Percentiles rank a stretch among this genome's conserved stretches.
Conservation (phyloP, 305 asterid genomes). For the Fraxinus sp. region DNA sequence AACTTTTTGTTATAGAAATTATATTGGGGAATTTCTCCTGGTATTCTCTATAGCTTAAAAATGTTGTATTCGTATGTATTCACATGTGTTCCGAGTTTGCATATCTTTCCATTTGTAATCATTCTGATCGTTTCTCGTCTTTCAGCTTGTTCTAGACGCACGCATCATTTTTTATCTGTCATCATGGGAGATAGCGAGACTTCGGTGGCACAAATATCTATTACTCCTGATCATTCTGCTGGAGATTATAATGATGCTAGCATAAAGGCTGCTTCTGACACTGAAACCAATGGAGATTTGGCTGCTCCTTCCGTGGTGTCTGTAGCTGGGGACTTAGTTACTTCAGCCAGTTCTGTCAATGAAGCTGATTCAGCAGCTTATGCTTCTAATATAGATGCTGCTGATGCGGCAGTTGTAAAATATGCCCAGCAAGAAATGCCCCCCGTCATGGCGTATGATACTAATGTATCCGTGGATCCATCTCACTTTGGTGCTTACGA, state of each 20-base stretch:
- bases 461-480: slow-evolving; percentile 39
- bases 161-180: slow-evolving; percentile 11
- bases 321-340: slow-evolving; percentile 31
- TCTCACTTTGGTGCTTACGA: slow-evolving; percentile 45
- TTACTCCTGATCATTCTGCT: slow-evolving; percentile 31
- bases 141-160: slow-evolving; percentile 11
- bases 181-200: slow-evolving; percentile 56
- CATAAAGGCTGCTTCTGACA: slow-evolving; percentile 30
- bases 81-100: not conserved
- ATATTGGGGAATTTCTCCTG: not conserved
- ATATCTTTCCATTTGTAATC: not conserved
- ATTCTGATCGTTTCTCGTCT: not conserved
- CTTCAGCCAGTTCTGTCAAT: slow-evolving; percentile 28
- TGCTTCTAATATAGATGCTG: slow-evolving; percentile 29
- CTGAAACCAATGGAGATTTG: slow-evolving; percentile 30
- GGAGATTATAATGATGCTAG: slow-evolving; percentile 33
- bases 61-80: not conserved
- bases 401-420: slow-evolving; percentile 19
- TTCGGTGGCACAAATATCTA: slow-evolving; percentile 44
- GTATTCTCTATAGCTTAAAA: not conserved
- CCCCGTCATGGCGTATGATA: slow-evolving; percentile 31
- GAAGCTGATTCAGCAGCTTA: slow-evolving; percentile 28
- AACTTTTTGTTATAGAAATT: not conserved
- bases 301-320: slow-evolving; percentile 32
- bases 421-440: slow-evolving; percentile 44